A percentile compares a stretch with the other conserved stretches of the same genome.
These are phyloP conservation scores for Phytophthora aleatoria DNA, from an alignment of 352 stramenopile genomes.

Conservation along the genomic window DNA sequence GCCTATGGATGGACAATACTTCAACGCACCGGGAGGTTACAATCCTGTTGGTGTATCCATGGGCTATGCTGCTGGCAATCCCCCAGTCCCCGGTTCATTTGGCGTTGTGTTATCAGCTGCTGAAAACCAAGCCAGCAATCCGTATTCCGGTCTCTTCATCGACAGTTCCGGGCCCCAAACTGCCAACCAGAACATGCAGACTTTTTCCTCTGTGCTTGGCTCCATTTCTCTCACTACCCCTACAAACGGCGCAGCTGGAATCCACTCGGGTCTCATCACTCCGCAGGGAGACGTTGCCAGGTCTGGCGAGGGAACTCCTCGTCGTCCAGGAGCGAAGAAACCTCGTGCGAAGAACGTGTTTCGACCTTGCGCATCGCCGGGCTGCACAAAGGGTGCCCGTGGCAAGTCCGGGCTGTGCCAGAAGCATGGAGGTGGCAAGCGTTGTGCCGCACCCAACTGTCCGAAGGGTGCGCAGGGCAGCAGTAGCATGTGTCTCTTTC, in stretches of 20 bases:
- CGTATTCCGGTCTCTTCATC: slow-evolving; percentile 34
- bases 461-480: slow-evolving; percentile 84
- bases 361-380: slow-evolving; percentile 56
- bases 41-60: slow-evolving; percentile 15
- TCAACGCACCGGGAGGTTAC: slow-evolving; percentile 20
- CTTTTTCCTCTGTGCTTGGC: slow-evolving; percentile 28
- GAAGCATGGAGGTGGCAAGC: slow-evolving; percentile 86
- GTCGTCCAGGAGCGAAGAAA: slow-evolving; percentile 57
- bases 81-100: slow-evolving; percentile 8
- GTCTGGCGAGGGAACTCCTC: slow-evolving; percentile 5
- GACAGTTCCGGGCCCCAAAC: slow-evolving; percentile 22
- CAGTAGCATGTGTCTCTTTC: slow-evolving; percentile 78
- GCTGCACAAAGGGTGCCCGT: slow-evolving; percentile 78
- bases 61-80: neutral
- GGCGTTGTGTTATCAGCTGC: slow-evolving; percentile 19
- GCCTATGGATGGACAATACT: slow-evolving; percentile 26
- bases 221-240: slow-evolving; percentile 34
- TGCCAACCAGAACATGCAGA: slow-evolving; percentile 24
- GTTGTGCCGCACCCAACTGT: slow-evolving; percentile 62
- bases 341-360: slow-evolving; percentile 77
- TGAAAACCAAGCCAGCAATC: slow-evolving; percentile 7
- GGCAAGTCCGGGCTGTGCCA: slow-evolving; percentile 86
- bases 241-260: slow-evolving; percentile 15
- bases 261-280: slow-evolving; percentile 31
- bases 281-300: slow-evolving; percentile 18